Base-by-base conservation (phyloP, 805 yeast species). In the Yueomyces sinensis region DNA sequence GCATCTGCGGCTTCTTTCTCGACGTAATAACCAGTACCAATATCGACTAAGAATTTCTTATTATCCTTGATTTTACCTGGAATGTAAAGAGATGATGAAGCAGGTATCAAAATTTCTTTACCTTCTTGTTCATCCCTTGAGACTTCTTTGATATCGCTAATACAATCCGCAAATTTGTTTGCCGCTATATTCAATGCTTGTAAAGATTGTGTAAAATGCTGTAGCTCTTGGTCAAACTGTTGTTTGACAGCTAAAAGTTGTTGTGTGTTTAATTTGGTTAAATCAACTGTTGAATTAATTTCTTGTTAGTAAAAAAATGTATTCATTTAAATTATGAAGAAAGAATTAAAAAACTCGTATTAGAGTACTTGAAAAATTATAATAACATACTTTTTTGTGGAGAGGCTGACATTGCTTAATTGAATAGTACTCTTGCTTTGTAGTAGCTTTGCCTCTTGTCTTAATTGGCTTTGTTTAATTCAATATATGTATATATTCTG, bases 11-110 rank as follows among this genome's bases (percentile, higher is more conserved):
- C 71, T 32, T 57, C 57, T 58, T 91, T 91, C 52, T 84, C 95
- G 14, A 86, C 87, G 52, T 71, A 91, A 54, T 91, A 91, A 3
- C 97, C 97, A 0, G 98, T 91, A 25, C 98, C 98, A 18, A 91
- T 77, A 52, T 91, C 98, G 9, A 91, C 95, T 53, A 91, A 64
- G 47, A 79, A 91, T 38, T 69, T 74, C 39, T 76, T 69, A 34
- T 68, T 68, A 38, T 79, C 73, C 30, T 66, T 64, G 34, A 82
- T 68, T 35, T 64, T 70, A 2, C 97, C 98, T 4, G 95, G 94
- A 19, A 91, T 79, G 45, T 91, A 91, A 29, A 91, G 62, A 0
- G 95, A 83, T 15, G 86, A 68, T 0, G 97, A 83, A 40, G 93
- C 66, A 5, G 98, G 98, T 1, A 91, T 83, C 41, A 91, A 62